phyloP scores from a whole-genome alignment of 140 eudicot genomes.

The Anethum foeniculum region DNA sequence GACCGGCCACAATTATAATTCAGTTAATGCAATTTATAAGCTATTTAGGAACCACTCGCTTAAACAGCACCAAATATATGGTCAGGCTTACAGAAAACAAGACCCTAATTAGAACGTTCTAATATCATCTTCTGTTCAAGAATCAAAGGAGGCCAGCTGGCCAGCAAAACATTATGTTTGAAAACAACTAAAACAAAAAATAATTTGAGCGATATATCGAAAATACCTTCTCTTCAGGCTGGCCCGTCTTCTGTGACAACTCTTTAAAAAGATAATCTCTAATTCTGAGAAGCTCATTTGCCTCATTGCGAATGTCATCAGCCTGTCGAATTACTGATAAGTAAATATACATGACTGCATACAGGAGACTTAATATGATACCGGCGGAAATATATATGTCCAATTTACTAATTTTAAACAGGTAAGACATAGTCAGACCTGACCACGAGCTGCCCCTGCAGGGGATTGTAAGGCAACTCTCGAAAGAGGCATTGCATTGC shows the following conservation, averaged over 20 bases:
- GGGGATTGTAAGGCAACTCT: conserved; percentile 60
- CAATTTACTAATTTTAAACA: not conserved
- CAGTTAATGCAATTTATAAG: not conserved
- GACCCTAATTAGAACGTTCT: not conserved
- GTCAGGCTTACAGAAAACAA: not conserved
- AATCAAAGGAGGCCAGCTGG: not conserved
- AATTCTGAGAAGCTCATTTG: conserved; percentile 66
- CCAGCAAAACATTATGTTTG: not conserved
- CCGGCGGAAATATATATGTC: not conserved
- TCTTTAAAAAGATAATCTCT: conserved; percentile 84
- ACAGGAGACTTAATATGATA: not conserved
- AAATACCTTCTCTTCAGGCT: conserved; percentile 69
- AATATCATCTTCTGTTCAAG: not conserved
- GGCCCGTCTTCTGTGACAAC: conserved; percentile 81
- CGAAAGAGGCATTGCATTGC: conserved; percentile 60
- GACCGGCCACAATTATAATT: not conserved
- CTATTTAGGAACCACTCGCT: not conserved
- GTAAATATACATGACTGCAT: not conserved
- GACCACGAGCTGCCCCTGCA: conserved; percentile 83
- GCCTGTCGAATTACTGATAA: conserved; percentile 36
- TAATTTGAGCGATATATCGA: not conserved
- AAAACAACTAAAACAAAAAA: not conserved
- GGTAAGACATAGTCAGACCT: conserved; percentile 39
- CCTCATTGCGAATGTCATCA: conserved; percentile 76
- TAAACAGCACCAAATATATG: not conserved